Percentiles rank a stretch among this genome's conserved stretches.
Evolutionary conservation across 495 filamentous ascomycete genomes (phyloP).

Genomic region (Penicillium dipodomyicola): DNA sequence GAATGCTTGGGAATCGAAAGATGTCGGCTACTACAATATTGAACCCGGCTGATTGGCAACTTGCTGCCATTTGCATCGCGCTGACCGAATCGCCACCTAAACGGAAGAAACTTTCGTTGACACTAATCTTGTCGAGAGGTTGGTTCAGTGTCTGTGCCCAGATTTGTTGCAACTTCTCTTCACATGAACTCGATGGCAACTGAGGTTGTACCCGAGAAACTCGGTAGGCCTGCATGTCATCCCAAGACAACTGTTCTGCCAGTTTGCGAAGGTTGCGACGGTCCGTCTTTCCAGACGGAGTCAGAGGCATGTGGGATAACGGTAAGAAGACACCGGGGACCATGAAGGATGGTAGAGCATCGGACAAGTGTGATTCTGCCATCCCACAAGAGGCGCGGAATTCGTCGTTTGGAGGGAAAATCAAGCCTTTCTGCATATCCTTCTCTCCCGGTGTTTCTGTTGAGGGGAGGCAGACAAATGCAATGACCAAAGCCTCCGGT

Average conservation of each 20-base stretch:
- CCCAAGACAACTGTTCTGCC: constrained; percentile 1
- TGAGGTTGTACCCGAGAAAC: not conserved
- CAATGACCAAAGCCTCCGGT: not conserved
- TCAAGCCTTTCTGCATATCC: too few relatives aligned
- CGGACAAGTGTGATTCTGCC: not conserved
- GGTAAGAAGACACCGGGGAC: constrained; percentile 8
- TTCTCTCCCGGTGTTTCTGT: too few relatives aligned
- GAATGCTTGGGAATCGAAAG: constrained; percentile 18
- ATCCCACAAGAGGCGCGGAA: not conserved
- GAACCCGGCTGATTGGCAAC: constrained; percentile 5
- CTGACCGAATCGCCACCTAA: constrained; percentile 25
- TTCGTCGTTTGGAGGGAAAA: too few relatives aligned
- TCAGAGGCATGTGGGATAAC: constrained; percentile 9
- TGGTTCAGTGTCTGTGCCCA: constrained; percentile 26
- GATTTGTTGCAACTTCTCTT: constrained; percentile 26
- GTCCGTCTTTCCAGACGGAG: constrained; percentile 24
- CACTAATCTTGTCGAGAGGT: constrained; percentile 27
- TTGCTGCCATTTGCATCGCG: constrained; percentile 20
- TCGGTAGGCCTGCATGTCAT: constrained; percentile 9
- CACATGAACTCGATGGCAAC: constrained; percentile 11
- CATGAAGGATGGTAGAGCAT: constrained; percentile 13
- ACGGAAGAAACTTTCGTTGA: constrained; percentile 25
- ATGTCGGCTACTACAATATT: constrained; percentile 12
- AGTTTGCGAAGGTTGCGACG: constrained; percentile 4
- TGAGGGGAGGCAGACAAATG: constrained; percentile 35